Percentiles rank a stretch among this genome's conserved stretches.
Evolutionary conservation across 805 yeast species (phyloP).

Genomic region (Barnettozyma siamensis): DNA sequence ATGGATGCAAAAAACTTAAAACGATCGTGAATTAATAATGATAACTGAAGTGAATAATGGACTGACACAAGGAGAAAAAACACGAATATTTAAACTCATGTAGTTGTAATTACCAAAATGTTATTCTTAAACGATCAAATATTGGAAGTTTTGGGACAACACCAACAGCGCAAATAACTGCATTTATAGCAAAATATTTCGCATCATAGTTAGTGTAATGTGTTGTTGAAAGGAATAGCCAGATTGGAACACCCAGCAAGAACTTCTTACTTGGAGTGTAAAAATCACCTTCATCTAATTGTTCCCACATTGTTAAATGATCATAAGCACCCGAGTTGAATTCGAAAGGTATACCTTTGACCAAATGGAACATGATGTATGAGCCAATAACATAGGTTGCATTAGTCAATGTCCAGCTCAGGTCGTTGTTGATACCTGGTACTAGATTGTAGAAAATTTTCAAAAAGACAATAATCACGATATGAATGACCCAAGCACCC

Average conservation of each 20-base stretch:
- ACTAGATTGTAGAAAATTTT: slow-evolving; percentile 74
- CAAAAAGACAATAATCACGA: slow-evolving; percentile 70
- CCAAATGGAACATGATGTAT: slow-evolving; percentile 92
- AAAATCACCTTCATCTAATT: slow-evolving; percentile 89
- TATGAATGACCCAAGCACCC: slow-evolving; percentile 94
- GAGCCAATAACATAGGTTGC: slow-evolving; percentile 86
- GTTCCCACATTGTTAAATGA: slow-evolving; percentile 98
- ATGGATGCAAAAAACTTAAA: not conserved
- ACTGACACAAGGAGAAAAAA: too few species aligned
- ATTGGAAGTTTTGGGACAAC: slow-evolving; percentile 89
- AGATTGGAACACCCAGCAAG: slow-evolving; percentile 87
- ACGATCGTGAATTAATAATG: too few species aligned
- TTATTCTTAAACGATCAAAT: slow-evolving; percentile 70
- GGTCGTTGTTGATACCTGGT: slow-evolving; percentile 74
- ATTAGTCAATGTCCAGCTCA: slow-evolving; percentile 93
- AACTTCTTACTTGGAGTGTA: slow-evolving; percentile 96
- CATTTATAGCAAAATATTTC: slow-evolving; percentile 68
- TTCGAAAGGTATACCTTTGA: slow-evolving; percentile 96
- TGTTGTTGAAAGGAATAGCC: slow-evolving; percentile 76
- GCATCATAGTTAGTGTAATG: slow-evolving; percentile 87
- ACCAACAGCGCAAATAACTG: slow-evolving; percentile 71
- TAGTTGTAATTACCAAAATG: slow-evolving; percentile 16
- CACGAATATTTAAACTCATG: too few species aligned
- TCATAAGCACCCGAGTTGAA: slow-evolving; percentile 96
- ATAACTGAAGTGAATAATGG: too few species aligned